Evolutionary conservation across 805 yeast genomes (phyloP).

Genomic region (Candida tammaniensis): DNA sequence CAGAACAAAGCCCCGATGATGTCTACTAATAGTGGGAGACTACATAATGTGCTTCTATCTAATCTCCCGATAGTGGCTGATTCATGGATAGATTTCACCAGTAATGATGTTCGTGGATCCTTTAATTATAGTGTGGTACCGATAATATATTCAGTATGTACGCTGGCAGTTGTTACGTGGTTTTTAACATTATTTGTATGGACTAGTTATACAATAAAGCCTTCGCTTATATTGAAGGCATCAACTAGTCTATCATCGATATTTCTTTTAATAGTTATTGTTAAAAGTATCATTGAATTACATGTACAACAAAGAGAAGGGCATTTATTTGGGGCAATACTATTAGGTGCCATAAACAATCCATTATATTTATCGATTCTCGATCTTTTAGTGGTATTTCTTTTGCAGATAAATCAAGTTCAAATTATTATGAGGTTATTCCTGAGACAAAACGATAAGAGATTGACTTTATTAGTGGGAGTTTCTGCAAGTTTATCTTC

Average conservation of each 20-base stretch:
- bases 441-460: constrained; percentile 64
- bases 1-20: constrained; percentile 33
- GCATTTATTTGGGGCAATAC: constrained; percentile 39
- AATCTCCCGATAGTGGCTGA: constrained; percentile 42
- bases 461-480: constrained; percentile 61
- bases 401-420: constrained; percentile 66
- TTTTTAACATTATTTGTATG: constrained; percentile 62
- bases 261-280: constrained; percentile 51
- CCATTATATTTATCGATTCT: constrained; percentile 49
- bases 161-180: constrained; percentile 63
- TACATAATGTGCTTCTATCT: constrained; percentile 21
- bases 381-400: constrained; percentile 55
- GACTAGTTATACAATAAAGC: constrained; percentile 62
- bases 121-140: constrained; percentile 61
- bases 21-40: constrained; percentile 34
- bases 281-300: constrained; percentile 45
- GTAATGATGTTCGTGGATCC: constrained; percentile 32
- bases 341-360: constrained; percentile 43
- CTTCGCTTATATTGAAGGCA: constrained; percentile 48
- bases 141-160: constrained; percentile 57
- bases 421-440: constrained; percentile 69
- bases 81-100: constrained; percentile 50
- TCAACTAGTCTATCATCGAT: constrained; percentile 54
- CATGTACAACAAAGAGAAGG: constrained; percentile 47
- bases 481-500: constrained; percentile 48